Evolutionary conservation across 768 basidiomycete genomes (phyloP).

Genomic region (Russula griseocarnosa): DNA sequence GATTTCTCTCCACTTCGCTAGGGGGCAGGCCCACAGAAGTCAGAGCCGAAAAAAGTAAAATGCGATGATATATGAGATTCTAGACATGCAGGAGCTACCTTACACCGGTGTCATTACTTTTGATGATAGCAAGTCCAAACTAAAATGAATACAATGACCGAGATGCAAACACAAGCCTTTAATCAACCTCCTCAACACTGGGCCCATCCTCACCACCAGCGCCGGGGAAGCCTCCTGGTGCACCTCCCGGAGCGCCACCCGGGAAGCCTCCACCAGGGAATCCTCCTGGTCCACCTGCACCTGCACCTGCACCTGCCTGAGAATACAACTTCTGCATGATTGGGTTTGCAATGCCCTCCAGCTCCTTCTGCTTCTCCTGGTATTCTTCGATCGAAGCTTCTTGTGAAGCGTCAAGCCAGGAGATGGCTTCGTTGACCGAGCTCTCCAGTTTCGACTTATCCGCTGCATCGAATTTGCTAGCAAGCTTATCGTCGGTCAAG

Average conservation of each 20-base stretch:
- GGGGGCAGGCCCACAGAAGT: too few species aligned
- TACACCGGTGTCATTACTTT: conserved; percentile 28
- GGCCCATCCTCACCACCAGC: conserved; percentile 70
- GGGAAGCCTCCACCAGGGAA: conserved; percentile 38
- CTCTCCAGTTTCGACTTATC: conserved; percentile 83
- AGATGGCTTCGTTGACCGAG: conserved; percentile 78
- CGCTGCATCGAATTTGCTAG: conserved; percentile 78
- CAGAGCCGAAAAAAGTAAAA: neutral
- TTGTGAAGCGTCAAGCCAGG: conserved; percentile 82
- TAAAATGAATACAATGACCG: conserved; percentile 27
- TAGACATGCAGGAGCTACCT: conserved; percentile 25
- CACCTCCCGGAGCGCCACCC: conserved; percentile 48
- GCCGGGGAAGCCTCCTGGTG: conserved; percentile 58
- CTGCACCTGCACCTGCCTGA: conserved; percentile 47
- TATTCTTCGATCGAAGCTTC: conserved; percentile 95
- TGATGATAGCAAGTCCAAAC: conserved; percentile 26
- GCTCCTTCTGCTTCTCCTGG: conserved; percentile 87
- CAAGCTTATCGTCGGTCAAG: conserved; percentile 76
- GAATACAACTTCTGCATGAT: conserved; percentile 72
- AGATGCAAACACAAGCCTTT: conserved; percentile 33
- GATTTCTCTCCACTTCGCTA: too few species aligned
- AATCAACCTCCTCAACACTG: conserved; percentile 88
- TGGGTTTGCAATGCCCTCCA: conserved; percentile 77
- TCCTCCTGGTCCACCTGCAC: conserved; percentile 54
- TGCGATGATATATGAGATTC: conserved; percentile 25